Base-by-base conservation (phyloP, 148 eudicot genomes). In the Cornus florida region DNA sequence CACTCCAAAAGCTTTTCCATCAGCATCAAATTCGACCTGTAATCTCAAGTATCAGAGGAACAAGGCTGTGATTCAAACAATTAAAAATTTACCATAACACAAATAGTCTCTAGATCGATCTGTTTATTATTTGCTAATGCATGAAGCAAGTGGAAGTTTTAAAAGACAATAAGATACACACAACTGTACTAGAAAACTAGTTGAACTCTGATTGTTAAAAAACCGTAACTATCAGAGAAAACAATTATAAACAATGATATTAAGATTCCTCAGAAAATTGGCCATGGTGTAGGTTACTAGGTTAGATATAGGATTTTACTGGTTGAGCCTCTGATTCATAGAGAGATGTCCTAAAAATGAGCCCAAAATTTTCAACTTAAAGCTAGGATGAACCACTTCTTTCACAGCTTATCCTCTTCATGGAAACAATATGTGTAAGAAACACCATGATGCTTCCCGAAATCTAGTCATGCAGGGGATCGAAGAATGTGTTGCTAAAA, bases 1-100 rank as follows among this genome's bases (percentile, higher is more conserved):
- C 71, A 93, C 97, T 46, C 97, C 97, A 60, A 74, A 35, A n/a
- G 82, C 93, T 84, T 86, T 88, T 76, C 95, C 97, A 78, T 74
- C 70, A 13, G 75, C 89, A 82, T 85, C 93, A 84, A 90, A 90
- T 73, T 84, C 93, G 53, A 93, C 95, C 97, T 93, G 82, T 57
- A 67, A 67, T 73, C 39, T 22, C 35, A 46, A 41, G 65, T 17
- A 66, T n/a, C 17, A 28, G 28, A 24, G 43, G 64, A 59, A 17
- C 3, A 35, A 20, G 64, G 1, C 33, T 1, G 28, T 28, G 28
- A 7, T 32, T 17, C 35, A 43, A 67, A 57, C 3, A 39, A n/a
- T 65, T 4, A n/a, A 66, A 66, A 53, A 1, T 2, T 10, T 9
- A 12, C 13, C 57, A 50, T 50, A 50, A 50, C 13, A 50, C 11